phyloP scores from a whole-genome alignment of 2,329 filamentous ascomycete species.

The Calycina herbarum region DNA sequence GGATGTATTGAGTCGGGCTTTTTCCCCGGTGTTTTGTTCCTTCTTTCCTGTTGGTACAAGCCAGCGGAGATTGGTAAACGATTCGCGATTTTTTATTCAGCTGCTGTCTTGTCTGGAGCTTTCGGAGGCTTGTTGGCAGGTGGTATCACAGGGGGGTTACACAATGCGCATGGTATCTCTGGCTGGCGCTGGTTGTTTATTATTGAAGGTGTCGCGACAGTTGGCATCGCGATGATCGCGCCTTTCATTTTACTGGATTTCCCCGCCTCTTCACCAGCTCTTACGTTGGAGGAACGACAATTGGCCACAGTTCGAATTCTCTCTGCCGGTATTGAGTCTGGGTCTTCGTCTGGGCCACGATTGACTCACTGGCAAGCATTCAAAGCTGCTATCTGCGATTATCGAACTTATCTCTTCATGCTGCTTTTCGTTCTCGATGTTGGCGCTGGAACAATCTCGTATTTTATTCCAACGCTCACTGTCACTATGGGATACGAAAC shows the following conservation, averaged over 20 bases:
- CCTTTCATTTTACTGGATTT: constrained; percentile 51
- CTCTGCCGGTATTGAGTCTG: constrained; percentile 43
- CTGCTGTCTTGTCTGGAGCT: constrained; percentile 53
- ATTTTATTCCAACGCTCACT: constrained; percentile 66
- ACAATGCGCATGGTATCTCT: constrained; percentile 46
- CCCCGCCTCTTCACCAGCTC: constrained; percentile 45
- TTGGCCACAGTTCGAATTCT: constrained; percentile 47
- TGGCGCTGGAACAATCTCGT: constrained; percentile 59
- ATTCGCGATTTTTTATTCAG: constrained; percentile 58
- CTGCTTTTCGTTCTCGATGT: constrained; percentile 49
- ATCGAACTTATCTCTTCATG: constrained; percentile 49
- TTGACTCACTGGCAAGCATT: constrained; percentile 40
- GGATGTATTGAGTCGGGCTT: constrained; percentile 54
- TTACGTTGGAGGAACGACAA: constrained; percentile 42
- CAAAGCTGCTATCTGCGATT: constrained; percentile 46
- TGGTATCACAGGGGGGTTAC: constrained; percentile 42
- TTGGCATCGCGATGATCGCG: constrained; percentile 42
- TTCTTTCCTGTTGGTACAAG: constrained; percentile 59
- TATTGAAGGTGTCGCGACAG: constrained; percentile 45
- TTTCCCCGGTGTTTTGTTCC: constrained; percentile 51
- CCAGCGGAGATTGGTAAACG: constrained; percentile 53
- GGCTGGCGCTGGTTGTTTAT: constrained; percentile 57
- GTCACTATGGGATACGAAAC: constrained; percentile 58
- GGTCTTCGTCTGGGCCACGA: constrained; percentile 19
- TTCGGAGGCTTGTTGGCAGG: constrained; percentile 50